Conservation (phyloP, 208 protist genomes). For the Wallacemonas sp. region DNA sequence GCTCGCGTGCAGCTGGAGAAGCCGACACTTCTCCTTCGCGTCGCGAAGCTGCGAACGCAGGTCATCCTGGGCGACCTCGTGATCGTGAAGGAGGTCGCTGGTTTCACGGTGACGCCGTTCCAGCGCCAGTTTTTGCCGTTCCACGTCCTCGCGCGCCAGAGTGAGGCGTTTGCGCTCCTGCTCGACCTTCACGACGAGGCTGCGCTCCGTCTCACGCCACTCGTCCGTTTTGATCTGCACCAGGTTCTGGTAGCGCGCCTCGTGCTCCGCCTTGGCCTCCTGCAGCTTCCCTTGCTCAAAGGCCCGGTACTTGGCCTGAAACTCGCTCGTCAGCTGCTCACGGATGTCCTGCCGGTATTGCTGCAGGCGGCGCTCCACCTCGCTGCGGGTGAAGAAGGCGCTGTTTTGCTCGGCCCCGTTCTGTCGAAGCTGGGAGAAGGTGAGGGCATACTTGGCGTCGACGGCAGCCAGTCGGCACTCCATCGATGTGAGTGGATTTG, state of each 20-base stretch:
- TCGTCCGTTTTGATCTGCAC: conserved; percentile 68
- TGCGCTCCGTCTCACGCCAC: conserved; percentile 58
- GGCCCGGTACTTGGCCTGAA: conserved; percentile 64
- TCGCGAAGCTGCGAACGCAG: conserved; percentile 29
- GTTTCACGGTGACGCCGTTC: conserved; percentile 57
- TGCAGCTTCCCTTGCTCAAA: conserved; percentile 65
- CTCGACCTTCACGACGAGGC: conserved; percentile 47
- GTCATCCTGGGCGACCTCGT: conserved; percentile 28
- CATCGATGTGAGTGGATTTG: conserved; percentile 57
- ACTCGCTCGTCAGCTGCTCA: conserved; percentile 67
- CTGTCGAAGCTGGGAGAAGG: conserved; percentile 61
- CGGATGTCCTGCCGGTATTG: conserved; percentile 76
- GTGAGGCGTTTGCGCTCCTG: conserved; percentile 68
- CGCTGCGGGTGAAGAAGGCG: conserved; percentile 51
- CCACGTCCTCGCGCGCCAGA: conserved; percentile 58
- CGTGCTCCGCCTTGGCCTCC: conserved; percentile 51
- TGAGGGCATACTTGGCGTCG: conserved; percentile 84
- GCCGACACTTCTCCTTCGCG: conserved; percentile 50
- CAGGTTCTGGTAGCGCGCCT: conserved; percentile 54
- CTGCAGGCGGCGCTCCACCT: conserved; percentile 76
- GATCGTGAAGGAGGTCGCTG: conserved; percentile 34
- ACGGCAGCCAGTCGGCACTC: conserved; percentile 84
- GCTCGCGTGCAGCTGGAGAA: conserved; percentile 43
- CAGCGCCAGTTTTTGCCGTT: conserved; percentile 60
- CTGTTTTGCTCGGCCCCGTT: conserved; percentile 27